Base-by-base conservation (phyloP, 2,329 filamentous ascomycete species). In the Ceratocystis alfenasii region DNA sequence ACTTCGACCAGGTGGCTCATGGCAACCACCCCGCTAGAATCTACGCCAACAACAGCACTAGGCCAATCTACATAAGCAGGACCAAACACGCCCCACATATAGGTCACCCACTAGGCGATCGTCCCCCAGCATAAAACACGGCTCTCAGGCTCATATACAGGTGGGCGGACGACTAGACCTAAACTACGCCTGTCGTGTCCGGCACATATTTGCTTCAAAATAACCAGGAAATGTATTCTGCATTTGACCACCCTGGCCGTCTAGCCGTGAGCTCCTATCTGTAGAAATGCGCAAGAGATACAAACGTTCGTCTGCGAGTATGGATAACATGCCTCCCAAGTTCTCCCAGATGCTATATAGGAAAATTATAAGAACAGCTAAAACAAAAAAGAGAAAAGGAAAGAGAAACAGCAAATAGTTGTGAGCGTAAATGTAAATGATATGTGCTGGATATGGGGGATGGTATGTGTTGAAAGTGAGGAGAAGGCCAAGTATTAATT, bases 311-410 rank as follows among this genome's bases (percentile, higher is more conserved):
- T 57, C 10, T 57, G 25, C 28, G 25, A 30, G 10, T 33, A 33
- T 33, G 41, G 41, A 61, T 30, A 22, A 44, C n/a, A 61, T 12
- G 57, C 57, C n/a, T 41, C n/a, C 33, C 57, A 61, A 41, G n/a
- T 25, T 25, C 22, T 25, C 22, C 22, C 22, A 25, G 22, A 25
- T 25, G 22, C 22, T 25, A 25, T 25, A 25, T 25, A 25, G 22
- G 22, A 25, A 25, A 25, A 25, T 25, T 25, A 25, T 2, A 25
- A 25, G 22, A 25, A 25, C 22, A 25, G 22, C 22, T 25, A 25
- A 25, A 25, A 25, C 22, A 25, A 25, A 2, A 25, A 25, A 25
- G 22, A 25, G 6, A 61, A 25, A 45, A 44, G 6, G n/a, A 44
- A 55, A 30, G 50, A 12, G 28, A 55, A 3, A 30, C 15, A 17